These are phyloP conservation scores for Verticillium zaregamsianum DNA, from an alignment of 2,329 filamentous ascomycete species.

Conservation along the genomic window DNA sequence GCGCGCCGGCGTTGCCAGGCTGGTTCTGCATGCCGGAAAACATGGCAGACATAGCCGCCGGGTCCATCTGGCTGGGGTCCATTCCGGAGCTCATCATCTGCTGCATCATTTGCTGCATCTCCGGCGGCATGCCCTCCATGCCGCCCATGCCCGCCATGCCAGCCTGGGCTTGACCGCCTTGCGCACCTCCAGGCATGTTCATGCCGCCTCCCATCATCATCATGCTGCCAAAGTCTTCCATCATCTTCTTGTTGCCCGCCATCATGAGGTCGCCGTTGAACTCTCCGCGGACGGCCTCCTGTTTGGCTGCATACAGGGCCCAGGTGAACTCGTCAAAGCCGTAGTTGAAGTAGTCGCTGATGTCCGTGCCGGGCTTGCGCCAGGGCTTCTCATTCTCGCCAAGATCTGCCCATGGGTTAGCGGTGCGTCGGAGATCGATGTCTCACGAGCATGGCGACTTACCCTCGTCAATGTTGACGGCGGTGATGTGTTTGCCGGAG, in stretches of 20 bases:
- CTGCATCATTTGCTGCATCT: conserved; percentile 68
- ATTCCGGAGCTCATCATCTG: conserved; percentile 65
- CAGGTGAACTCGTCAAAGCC: conserved; percentile 98
- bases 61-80: conserved; percentile 64
- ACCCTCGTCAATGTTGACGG: conserved; percentile 69
- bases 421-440: background rate
- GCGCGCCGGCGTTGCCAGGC: conserved; percentile 31
- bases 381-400: conserved; percentile 87
- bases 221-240: conserved; percentile 64
- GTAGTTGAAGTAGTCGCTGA: conserved; percentile 98
- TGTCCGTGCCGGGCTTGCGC: conserved; percentile 89
- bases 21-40: conserved; percentile 53
- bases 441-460: conserved; percentile 4
- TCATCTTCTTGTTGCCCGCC: conserved; percentile 72
- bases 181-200: conserved; percentile 27
- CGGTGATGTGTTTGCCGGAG: conserved; percentile 77
- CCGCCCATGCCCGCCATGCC: conserved; percentile 47
- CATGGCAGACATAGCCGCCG: conserved; percentile 54
- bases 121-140: conserved; percentile 61
- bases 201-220: conserved; percentile 58
- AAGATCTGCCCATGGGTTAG: conserved; percentile 43
- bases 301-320: conserved; percentile 89
- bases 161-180: conserved; percentile 19
- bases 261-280: conserved; percentile 64
- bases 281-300: conserved; percentile 72